Evolutionary conservation across 2,329 filamentous ascomycete genomes (phyloP).

Genomic region (Knufia petricola): DNA sequence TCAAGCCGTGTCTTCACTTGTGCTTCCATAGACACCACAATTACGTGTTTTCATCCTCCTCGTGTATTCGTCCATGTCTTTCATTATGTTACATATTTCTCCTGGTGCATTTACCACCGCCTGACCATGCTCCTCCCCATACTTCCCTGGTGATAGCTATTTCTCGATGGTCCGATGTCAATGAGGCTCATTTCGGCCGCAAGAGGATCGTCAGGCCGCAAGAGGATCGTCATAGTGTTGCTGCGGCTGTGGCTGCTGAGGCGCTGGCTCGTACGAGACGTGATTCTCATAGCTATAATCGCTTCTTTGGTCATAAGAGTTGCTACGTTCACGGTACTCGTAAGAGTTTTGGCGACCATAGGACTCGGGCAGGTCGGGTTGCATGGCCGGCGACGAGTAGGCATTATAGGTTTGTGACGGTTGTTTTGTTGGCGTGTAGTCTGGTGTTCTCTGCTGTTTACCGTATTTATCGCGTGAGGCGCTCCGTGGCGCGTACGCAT

Average conservation of each 20-base stretch:
- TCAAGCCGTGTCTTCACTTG: too few species aligned
- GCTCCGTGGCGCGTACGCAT: conserved; percentile 12
- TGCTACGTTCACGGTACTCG: neutral
- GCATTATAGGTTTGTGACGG: conserved; percentile 5
- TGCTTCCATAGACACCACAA: too few species aligned
- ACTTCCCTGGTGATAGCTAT: conserved; percentile 7
- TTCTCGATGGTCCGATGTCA: conserved; percentile 33
- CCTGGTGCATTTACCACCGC: neutral
- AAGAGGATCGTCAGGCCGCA: conserved; percentile 42
- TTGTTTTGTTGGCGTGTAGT: conserved; percentile 18
- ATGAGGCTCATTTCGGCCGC: conserved; percentile 48
- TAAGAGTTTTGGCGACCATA: conserved; percentile 1
- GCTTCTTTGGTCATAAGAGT: neutral
- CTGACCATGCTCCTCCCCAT: conserved; percentile 4
- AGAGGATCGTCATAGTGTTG: conserved; percentile 36
- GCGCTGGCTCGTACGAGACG: conserved; percentile 23
- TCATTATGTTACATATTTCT: neutral
- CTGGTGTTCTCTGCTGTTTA: neutral
- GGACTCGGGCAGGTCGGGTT: conserved; percentile 18
- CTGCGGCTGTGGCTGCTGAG: conserved; percentile 19
- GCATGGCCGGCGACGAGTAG: conserved; percentile 26
- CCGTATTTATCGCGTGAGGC: conserved; percentile 3
- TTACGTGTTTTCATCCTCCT: too few species aligned
- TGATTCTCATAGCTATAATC: conserved; percentile 8
- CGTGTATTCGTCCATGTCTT: neutral